Conservation (phyloP, 1,284 basidiomycete genomes). For the Pseudozyma thailandica region DNA sequence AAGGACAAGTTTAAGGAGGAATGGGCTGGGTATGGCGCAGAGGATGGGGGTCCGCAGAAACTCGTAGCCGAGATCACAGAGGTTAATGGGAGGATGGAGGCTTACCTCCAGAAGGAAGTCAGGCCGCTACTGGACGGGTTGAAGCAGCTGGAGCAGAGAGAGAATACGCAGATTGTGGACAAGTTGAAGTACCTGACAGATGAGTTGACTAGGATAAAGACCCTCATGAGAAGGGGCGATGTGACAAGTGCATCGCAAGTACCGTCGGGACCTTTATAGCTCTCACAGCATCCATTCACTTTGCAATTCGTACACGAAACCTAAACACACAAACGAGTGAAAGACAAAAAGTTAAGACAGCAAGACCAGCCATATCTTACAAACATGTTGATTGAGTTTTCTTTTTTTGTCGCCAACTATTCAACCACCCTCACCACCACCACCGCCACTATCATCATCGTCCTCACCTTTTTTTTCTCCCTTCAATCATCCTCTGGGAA, state of each 20-base stretch:
- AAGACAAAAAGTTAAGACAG: no score
- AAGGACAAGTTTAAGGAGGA: conserved; percentile 25
- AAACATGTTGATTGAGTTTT: no score
- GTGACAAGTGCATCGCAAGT: conserved; percentile 5
- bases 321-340: background rate
- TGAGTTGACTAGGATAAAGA: conserved; percentile 41
- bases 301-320: background rate
- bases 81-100: conserved; percentile 14
- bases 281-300: background rate
- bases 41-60: background rate
- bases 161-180: conserved; percentile 12
- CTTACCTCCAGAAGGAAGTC: conserved; percentile 8
- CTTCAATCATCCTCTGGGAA: background rate
- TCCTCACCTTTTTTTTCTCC: background rate
- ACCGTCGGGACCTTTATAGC: background rate
- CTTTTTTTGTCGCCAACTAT: no score
- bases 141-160: conserved; percentile 14
- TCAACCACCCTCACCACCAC: no score
- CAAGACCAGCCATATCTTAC: no score
- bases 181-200: conserved; percentile 26
- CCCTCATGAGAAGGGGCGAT: conserved; percentile 32
- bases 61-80: conserved; percentile 7
- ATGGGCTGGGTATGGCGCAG: background rate
- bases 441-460: no score
- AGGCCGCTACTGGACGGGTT: conserved; percentile 20